Percentiles rank a stretch among this genome's conserved stretches.
phyloP scores from a whole-genome alignment of 495 filamentous ascomycete species.

The Viridothelium virens region DNA sequence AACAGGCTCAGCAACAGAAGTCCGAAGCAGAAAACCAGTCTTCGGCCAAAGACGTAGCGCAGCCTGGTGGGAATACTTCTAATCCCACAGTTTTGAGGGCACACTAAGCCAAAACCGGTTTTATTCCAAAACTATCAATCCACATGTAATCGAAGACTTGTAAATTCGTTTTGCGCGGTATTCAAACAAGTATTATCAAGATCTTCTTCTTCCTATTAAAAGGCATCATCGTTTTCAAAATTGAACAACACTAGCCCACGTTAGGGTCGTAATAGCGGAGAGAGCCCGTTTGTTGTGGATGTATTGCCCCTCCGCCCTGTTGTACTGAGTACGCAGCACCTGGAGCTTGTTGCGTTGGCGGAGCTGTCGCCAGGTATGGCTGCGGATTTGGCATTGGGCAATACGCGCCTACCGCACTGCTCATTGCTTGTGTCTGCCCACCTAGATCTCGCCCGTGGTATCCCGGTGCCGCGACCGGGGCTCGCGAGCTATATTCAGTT shows the following conservation, averaged over 20 bases:
- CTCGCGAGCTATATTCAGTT: not conserved
- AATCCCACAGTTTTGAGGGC: not conserved
- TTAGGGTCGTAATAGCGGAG: conserved; percentile 5
- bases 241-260: not conserved
- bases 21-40: not conserved
- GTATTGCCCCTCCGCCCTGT: conserved; percentile 4
- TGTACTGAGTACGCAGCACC: not conserved
- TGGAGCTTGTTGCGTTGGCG: conserved; percentile 1
- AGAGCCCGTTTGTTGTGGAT: not conserved
- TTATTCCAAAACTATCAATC: not conserved
- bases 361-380: not conserved
- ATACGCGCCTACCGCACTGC: not conserved
- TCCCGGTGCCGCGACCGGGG: not conserved
- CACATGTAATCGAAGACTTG: no score
- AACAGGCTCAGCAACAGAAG: conserved; percentile 26
- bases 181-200: not conserved
- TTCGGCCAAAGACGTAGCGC: not conserved
- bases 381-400: conserved; percentile 1
- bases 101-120: not conserved
- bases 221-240: not conserved
- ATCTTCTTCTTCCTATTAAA: not conserved
- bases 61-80: not conserved
- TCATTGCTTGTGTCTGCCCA: not conserved
- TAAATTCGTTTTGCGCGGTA: not conserved
- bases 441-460: conserved; percentile 3